These are phyloP conservation scores for Exophiala oligosperma DNA, from an alignment of 2,329 filamentous ascomycete species.

Conservation along the genomic window DNA sequence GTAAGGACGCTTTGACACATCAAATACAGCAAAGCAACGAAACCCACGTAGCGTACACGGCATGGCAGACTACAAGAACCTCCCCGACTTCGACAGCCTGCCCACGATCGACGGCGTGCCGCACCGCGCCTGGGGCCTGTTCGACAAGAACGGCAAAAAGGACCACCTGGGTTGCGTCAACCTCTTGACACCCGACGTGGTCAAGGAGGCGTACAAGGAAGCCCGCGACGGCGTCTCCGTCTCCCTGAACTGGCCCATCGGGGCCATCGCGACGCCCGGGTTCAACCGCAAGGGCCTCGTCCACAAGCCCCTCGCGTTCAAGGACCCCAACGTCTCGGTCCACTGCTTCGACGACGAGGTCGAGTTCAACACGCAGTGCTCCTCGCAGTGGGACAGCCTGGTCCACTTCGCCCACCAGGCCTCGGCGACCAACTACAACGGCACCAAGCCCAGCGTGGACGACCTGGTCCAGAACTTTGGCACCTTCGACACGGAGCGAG, in stretches of 20 bases:
- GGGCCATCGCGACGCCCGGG: conserved; percentile 15
- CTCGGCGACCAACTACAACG: conserved; percentile 24
- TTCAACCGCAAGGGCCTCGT: conserved; percentile 18
- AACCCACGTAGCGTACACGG: neutral
- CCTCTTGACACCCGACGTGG: conserved; percentile 56
- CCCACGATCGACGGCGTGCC: conserved; percentile 49
- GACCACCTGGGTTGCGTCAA: conserved; percentile 64
- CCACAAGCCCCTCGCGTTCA: conserved; percentile 23
- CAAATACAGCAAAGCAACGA: no score
- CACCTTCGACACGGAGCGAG: conserved; percentile 19
- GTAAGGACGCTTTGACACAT: no score
- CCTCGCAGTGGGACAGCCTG: conserved; percentile 52
- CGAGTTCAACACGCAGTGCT: conserved; percentile 50
- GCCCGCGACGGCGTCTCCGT: conserved; percentile 58
- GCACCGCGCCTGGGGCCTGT: conserved; percentile 58
- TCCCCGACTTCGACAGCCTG: conserved; percentile 47
- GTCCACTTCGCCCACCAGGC: conserved; percentile 27
- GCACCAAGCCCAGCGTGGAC: conserved; percentile 31
- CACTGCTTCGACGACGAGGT: conserved; percentile 45
- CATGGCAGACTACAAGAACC: conserved; percentile 28
- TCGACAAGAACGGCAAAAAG: conserved; percentile 50
- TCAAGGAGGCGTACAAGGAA: conserved; percentile 55
- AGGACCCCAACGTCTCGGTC: conserved; percentile 12
- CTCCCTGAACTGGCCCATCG: conserved; percentile 53
- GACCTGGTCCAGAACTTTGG: conserved; percentile 28